phyloP scores from a whole-genome alignment of 371 early-diverging fungal genomes.

The Homolaphlyctis polyrhiza region DNA sequence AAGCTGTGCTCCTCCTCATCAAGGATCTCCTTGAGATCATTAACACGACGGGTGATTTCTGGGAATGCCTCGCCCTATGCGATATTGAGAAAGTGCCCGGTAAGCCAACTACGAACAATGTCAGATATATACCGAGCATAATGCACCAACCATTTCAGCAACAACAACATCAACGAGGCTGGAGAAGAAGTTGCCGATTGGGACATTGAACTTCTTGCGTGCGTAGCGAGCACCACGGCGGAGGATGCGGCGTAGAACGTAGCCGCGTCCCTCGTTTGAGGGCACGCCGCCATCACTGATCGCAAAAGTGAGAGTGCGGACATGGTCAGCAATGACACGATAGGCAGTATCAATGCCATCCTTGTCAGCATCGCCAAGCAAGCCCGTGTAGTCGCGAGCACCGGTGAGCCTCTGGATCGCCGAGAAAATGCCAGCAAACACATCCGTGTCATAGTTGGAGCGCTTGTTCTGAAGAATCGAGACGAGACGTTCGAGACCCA shows the following conservation, averaged over 20 bases:
- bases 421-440: conserved; percentile 82
- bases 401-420: conserved; percentile 83
- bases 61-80: conserved; percentile 75
- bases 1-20: conserved; percentile 96
- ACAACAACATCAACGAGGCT: conserved; percentile 84
- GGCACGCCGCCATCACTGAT: conserved; percentile 96
- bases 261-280: conserved; percentile 98
- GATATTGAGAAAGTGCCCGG: conserved; percentile 11
- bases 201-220: conserved; percentile 85
- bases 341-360: conserved; percentile 98
- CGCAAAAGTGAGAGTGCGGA: conserved; percentile 96
- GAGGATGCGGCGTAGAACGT: conserved; percentile 97
- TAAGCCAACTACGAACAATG: not conserved
- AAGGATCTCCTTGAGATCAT: conserved; percentile 86
- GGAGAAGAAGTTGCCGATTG: conserved; percentile 90
- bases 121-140: not conserved
- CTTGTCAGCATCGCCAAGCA: conserved; percentile 81
- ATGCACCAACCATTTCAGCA: conserved; percentile 58
- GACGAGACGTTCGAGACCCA: conserved; percentile 98
- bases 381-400: conserved; percentile 75
- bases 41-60: conserved; percentile 68
- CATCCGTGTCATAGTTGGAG: conserved; percentile 99
- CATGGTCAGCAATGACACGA: conserved; percentile 98
- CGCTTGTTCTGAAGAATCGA: conserved; percentile 94
- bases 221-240: conserved; percentile 96